phyloP scores from a whole-genome alignment of 2,329 filamentous ascomycete genomes.

The Sarocladium oryzae region DNA sequence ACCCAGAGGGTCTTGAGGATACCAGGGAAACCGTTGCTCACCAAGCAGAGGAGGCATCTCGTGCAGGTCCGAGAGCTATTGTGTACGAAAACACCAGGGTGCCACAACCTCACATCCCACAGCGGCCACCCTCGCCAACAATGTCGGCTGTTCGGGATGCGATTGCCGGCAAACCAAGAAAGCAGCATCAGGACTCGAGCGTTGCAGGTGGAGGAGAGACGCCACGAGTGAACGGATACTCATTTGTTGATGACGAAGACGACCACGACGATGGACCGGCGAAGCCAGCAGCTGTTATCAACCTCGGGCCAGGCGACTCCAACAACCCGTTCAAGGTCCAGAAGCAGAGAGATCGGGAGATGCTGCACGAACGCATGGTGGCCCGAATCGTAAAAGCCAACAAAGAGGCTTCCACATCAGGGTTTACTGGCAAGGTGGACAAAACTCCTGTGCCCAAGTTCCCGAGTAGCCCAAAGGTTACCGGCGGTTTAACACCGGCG shows the following conservation, averaged over 20 bases:
- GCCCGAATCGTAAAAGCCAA: slow-evolving; percentile 72
- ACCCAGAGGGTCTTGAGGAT: slow-evolving; percentile 58
- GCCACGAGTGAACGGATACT: slow-evolving; percentile 85
- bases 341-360: slow-evolving; percentile 69
- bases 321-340: slow-evolving; percentile 76
- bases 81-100: slow-evolving; percentile 80
- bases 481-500: slow-evolving; percentile 62
- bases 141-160: slow-evolving; percentile 79
- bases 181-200: slow-evolving; percentile 54
- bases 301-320: slow-evolving; percentile 53
- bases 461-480: slow-evolving; percentile 56
- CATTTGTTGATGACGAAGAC: slow-evolving; percentile 82
- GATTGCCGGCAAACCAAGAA: slow-evolving; percentile 64
- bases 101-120: slow-evolving; percentile 39
- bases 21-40: slow-evolving; percentile 57
- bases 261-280: slow-evolving; percentile 35
- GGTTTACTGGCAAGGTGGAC: slow-evolving; percentile 52
- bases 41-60: slow-evolving; percentile 61
- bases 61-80: slow-evolving; percentile 69
- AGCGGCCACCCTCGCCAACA: slow-evolving; percentile 67
- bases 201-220: slow-evolving; percentile 63
- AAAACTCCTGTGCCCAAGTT: slow-evolving; percentile 63
- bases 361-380: slow-evolving; percentile 78
- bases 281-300: slow-evolving; percentile 34
- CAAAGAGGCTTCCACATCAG: slow-evolving; percentile 51